Evolutionary conservation across 202 grass and related monocot genomes (phyloP).

Genomic region (Eragrostis tef): DNA sequence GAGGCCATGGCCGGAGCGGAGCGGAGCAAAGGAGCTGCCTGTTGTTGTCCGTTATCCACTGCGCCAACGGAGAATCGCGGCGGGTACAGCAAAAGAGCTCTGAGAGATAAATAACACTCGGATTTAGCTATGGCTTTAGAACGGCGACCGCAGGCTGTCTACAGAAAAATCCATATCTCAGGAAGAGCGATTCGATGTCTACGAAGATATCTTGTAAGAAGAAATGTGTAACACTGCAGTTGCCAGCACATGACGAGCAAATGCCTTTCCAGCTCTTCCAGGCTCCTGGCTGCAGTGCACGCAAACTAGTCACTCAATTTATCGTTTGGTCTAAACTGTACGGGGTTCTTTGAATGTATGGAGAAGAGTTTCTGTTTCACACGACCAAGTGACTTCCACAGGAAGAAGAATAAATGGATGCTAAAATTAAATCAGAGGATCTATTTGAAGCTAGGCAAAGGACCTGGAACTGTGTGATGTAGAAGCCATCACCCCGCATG

Average conservation of each 20-base stretch:
- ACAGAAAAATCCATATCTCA: too few relatives aligned
- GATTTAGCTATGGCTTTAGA: too few relatives aligned
- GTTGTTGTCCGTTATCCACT: too few relatives aligned
- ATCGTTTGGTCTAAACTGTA: neutral
- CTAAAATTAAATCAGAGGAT: neutral
- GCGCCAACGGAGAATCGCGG: too few relatives aligned
- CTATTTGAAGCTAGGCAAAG: neutral
- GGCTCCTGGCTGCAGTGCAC: conserved; percentile 53
- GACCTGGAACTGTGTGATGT: conserved; percentile 62
- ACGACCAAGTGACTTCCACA: neutral
- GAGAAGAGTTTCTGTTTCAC: neutral
- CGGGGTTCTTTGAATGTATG: neutral
- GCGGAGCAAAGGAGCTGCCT: too few relatives aligned
- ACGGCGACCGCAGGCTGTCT: too few relatives aligned
- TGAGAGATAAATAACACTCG: too few relatives aligned
- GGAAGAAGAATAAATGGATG: neutral
- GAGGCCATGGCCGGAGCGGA: too few relatives aligned
- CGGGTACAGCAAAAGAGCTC: too few relatives aligned
- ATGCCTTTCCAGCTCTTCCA: conserved; percentile 57
- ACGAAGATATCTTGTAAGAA: too few relatives aligned
- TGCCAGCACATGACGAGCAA: conserved; percentile 46
- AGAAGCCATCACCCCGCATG: conserved; percentile 54
- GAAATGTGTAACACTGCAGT: too few relatives aligned
- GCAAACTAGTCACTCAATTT: conserved; percentile 2
- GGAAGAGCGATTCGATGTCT: too few relatives aligned